Base-by-base conservation (phyloP, 352 stramenopile species). In the Blastocystis sp. region DNA sequence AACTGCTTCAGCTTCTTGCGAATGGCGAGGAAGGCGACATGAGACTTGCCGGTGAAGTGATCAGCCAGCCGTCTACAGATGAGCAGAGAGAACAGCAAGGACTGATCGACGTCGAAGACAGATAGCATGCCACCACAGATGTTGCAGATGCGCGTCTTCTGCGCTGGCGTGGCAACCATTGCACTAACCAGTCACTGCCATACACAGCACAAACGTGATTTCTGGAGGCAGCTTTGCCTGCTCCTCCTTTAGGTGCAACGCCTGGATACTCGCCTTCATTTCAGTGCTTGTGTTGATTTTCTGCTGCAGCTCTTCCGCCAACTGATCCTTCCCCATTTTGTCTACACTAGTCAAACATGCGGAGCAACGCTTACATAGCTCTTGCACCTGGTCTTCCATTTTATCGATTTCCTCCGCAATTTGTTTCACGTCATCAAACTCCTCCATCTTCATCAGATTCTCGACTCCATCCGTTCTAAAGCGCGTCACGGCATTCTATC, bases 401-500 rank as follows among this genome's bases (percentile, higher is more conserved):
- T 70, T 85, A 29, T 69, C 35, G 50, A 85, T 85, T 10, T 69
- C 74, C n/a, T 67, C 55, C 16, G 55, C 60, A 24, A 69, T 21
- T n/a, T 31, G 31, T 31, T 85, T 85, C 31, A 85, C 74, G 33
- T 85, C 74, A 12, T 69, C 55, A 29, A 85, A 85, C 37, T 85
- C 74, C 51, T 85, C 74, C 74, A 85, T 85, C 55, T 67, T 85
- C 74, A 85, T 85, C 45, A 85, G 74, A 29, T 85, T 85, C 2
- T 85, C 41, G 51, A 85, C 41, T 67, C 74, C 74, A 16, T 85
- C 74, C 2, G 24, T 62, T 33, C 70, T 85, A 29, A 67, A 85
- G 37, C 74, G 74, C 39, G 41, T 69, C n/a, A 85, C 74, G n/a
- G 74, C 74, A 85, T 85, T 85, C 74, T 89, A 89, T 21, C 13